These are phyloP conservation scores for Volvox africanus DNA, from an alignment of 139 green algal species.

Conservation along the genomic window DNA sequence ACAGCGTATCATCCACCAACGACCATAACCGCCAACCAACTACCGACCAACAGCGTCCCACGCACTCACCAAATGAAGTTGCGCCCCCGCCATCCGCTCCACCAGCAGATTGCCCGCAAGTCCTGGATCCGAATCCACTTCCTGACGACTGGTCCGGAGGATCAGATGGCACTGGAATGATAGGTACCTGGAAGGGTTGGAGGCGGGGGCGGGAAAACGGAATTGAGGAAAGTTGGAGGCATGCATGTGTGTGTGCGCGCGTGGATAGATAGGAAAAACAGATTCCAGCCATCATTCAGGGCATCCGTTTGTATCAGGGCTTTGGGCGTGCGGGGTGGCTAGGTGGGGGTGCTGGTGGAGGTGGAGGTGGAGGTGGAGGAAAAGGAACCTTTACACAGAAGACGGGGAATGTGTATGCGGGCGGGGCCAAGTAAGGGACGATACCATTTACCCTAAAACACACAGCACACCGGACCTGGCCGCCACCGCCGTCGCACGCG, in stretches of 20 bases:
- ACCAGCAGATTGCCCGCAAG: conserved; percentile 94
- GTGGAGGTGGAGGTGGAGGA: too few relatives aligned
- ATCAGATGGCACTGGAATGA: conserved; percentile 91
- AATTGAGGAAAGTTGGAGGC: background rate
- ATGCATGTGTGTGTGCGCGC: background rate
- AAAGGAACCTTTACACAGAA: too few relatives aligned
- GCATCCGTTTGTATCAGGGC: too few relatives aligned
- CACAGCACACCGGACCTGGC: conserved; percentile 53
- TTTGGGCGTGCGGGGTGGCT: too few relatives aligned
- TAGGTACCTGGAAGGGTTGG: conserved; percentile 68
- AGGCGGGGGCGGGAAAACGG: too few relatives aligned
- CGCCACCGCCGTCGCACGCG: conserved; percentile 79
- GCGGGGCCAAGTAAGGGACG: too few relatives aligned
- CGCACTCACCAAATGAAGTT: conserved; percentile 75
- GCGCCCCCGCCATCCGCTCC: conserved; percentile 85
- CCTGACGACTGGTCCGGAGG: conserved; percentile 77
- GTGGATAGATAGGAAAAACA: background rate
- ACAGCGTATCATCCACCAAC: background rate
- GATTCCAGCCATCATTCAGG: too few relatives aligned
- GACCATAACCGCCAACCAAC: background rate
- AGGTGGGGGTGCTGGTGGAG: too few relatives aligned
- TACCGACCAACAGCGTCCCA: too few relatives aligned
- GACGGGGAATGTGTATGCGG: too few relatives aligned
- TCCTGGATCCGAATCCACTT: conserved; percentile 84
- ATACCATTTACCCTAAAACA: too few relatives aligned